Percentiles rank a stretch among this genome's conserved stretches.
phyloP scores from a whole-genome alignment of 2,329 filamentous ascomycete species.

The Sporothrix sp. region DNA sequence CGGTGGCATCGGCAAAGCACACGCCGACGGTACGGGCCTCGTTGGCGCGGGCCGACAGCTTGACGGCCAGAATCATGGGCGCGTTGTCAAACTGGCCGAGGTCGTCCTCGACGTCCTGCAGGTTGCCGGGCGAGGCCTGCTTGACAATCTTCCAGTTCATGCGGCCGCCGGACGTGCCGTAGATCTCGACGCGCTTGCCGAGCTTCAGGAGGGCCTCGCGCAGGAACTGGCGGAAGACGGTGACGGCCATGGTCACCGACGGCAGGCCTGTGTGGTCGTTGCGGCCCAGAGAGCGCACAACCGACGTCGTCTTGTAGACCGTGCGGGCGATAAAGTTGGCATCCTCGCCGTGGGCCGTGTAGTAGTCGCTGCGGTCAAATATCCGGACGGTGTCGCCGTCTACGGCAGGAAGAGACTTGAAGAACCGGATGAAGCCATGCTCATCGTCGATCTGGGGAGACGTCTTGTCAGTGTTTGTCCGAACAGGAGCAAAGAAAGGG shows the following conservation, averaged over 20 bases:
- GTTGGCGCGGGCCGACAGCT: conserved; percentile 75
- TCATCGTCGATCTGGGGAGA: conserved; percentile 76
- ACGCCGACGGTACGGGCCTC: conserved; percentile 85
- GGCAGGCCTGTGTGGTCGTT: conserved; percentile 75
- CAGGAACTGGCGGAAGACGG: conserved; percentile 91
- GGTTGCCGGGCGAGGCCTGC: conserved; percentile 87
- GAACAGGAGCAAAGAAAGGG: background rate
- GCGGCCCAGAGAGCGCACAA: conserved; percentile 79
- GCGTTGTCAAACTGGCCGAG: conserved; percentile 76
- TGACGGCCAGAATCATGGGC: conserved; percentile 91
- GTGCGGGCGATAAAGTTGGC: conserved; percentile 74
- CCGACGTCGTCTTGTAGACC: conserved; percentile 95
- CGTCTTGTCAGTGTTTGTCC: background rate
- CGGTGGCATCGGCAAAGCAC: conserved; percentile 95
- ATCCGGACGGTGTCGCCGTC: conserved; percentile 73
- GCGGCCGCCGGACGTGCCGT: conserved; percentile 62
- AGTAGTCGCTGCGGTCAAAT: conserved; percentile 91
- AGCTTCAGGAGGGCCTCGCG: conserved; percentile 87
- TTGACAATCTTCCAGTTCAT: conserved; percentile 91
- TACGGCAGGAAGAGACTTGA: conserved; percentile 68
- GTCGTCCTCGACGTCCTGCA: conserved; percentile 96
- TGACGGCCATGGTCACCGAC: conserved; percentile 91
- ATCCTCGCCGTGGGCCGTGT: conserved; percentile 85
- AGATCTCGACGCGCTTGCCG: conserved; percentile 86
- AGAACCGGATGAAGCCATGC: conserved; percentile 92